These are phyloP conservation scores for Cryptococcus sp. DNA, from an alignment of 1,284 basidiomycete species.

Conservation along the genomic window DNA sequence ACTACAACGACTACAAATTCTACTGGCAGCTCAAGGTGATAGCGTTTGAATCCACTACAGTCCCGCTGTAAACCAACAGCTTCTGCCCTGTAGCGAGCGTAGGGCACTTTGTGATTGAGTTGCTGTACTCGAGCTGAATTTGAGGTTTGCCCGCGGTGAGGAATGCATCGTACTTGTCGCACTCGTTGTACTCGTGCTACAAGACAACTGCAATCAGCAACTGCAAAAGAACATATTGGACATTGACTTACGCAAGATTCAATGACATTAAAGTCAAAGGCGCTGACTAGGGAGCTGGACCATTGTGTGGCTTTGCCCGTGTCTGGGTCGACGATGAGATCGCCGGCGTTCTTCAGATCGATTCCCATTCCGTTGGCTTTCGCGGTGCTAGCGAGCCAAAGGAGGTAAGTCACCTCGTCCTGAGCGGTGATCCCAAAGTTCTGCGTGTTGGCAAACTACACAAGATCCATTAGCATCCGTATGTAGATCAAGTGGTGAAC, in stretches of 20 bases:
- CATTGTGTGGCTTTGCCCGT: constrained; percentile 14
- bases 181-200: constrained; percentile 31
- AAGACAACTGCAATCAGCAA: background rate
- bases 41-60: constrained; percentile 16
- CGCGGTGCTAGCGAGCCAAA: constrained; percentile 22
- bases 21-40: constrained; percentile 26
- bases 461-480: background rate
- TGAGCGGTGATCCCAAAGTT: constrained; percentile 23
- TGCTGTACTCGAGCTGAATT: constrained; percentile 36
- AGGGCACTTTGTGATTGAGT: constrained; percentile 17
- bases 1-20: background rate
- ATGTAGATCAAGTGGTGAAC: background rate
- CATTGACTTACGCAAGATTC: constrained; percentile 28
- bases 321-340: constrained; percentile 21
- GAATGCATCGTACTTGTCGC: constrained; percentile 29
- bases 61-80: constrained; percentile 22
- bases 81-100: constrained; percentile 11
- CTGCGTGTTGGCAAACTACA: constrained; percentile 28
- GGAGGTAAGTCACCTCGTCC: constrained; percentile 31
- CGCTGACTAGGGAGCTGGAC: constrained; percentile 9
- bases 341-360: constrained; percentile 44
- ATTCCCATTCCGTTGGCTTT: constrained; percentile 22
- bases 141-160: constrained; percentile 35
- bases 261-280: constrained; percentile 31
- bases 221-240: constrained; percentile 30